These are phyloP conservation scores for Tulasnella sp. DNA, from an alignment of 768 basidiomycete species.

Conservation along the genomic window DNA sequence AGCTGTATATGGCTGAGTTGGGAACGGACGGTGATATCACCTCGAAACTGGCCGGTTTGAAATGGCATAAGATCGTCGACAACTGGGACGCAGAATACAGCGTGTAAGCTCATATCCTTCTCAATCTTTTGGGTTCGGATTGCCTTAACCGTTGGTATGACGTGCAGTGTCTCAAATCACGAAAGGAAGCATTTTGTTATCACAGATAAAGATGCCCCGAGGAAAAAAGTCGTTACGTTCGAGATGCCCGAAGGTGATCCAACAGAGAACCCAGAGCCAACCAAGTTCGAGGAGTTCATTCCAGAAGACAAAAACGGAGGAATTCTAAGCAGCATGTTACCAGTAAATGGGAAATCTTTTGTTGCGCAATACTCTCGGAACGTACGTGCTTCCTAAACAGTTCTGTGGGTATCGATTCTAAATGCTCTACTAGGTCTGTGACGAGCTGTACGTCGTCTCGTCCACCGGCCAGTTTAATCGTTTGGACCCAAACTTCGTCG, in stretches of 20 bases:
- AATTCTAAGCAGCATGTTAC: slow-evolving; percentile 35
- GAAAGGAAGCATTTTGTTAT: slow-evolving; percentile 58
- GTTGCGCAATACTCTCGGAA: slow-evolving; percentile 67
- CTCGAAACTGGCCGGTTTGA: slow-evolving; percentile 45
- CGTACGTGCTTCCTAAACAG: slow-evolving; percentile 42
- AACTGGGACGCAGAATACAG: slow-evolving; percentile 65
- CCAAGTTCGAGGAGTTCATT: slow-evolving; percentile 55
- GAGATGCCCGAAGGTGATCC: slow-evolving; percentile 47
- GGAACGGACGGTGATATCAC: slow-evolving; percentile 53
- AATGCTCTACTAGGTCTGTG: slow-evolving; percentile 57
- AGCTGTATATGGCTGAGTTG: slow-evolving; percentile 70
- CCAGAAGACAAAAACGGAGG: slow-evolving; percentile 51
- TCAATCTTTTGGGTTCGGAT: neutral
- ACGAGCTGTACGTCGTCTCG: slow-evolving; percentile 71
- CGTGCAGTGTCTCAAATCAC: slow-evolving; percentile 58
- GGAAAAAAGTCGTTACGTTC: slow-evolving; percentile 61
- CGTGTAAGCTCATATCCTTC: slow-evolving; percentile 46
- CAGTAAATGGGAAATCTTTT: slow-evolving; percentile 57
- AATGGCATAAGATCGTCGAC: slow-evolving; percentile 68
- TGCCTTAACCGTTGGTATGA: neutral
- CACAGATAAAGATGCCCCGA: slow-evolving; percentile 64
- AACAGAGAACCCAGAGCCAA: neutral
- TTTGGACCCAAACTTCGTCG: slow-evolving; percentile 64
- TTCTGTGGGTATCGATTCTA: neutral
- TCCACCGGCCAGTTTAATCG: slow-evolving; percentile 53